A percentile compares a stretch with the other conserved stretches of the same genome.
These are phyloP conservation scores for Aureobasidium sp. DNA, from an alignment of 2,329 filamentous ascomycete species.

Conservation along the genomic window DNA sequence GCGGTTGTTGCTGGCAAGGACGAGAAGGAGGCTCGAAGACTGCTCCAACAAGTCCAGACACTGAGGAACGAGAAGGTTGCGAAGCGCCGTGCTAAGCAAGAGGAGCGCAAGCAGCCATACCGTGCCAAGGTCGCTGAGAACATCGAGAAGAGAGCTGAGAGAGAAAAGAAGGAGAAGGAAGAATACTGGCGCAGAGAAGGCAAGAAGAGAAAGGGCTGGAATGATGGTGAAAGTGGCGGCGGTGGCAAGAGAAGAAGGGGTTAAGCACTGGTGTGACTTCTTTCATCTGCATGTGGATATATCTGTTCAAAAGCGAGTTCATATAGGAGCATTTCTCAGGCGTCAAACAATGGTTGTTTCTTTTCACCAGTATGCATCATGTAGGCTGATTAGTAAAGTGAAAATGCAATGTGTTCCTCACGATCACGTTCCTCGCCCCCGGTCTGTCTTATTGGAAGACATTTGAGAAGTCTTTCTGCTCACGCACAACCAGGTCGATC, in stretches of 20 bases:
- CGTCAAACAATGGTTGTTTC: neutral
- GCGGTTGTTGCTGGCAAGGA: conserved; percentile 75
- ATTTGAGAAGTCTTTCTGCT: too few relatives aligned
- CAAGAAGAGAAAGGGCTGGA: conserved; percentile 58
- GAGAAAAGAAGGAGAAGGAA: conserved; percentile 85
- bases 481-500: too few relatives aligned
- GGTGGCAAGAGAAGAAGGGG: conserved; percentile 23
- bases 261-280: neutral
- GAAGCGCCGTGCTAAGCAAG: conserved; percentile 77
- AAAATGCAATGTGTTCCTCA: too few relatives aligned
- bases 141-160: conserved; percentile 72
- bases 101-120: conserved; percentile 73
- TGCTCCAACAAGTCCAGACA: conserved; percentile 90
- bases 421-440: too few relatives aligned
- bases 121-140: conserved; percentile 74
- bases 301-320: neutral
- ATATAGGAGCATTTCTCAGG: conserved; percentile 3
- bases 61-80: conserved; percentile 84
- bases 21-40: conserved; percentile 77
- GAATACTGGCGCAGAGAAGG: conserved; percentile 92
- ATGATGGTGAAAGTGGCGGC: conserved; percentile 39
- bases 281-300: neutral
- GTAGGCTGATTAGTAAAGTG: too few relatives aligned
- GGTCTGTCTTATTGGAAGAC: too few relatives aligned
- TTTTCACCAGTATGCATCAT: neutral